These are phyloP conservation scores for Zanthoxylum bungeanum DNA, from an alignment of 345 rosid genomes.

Conservation along the genomic window DNA sequence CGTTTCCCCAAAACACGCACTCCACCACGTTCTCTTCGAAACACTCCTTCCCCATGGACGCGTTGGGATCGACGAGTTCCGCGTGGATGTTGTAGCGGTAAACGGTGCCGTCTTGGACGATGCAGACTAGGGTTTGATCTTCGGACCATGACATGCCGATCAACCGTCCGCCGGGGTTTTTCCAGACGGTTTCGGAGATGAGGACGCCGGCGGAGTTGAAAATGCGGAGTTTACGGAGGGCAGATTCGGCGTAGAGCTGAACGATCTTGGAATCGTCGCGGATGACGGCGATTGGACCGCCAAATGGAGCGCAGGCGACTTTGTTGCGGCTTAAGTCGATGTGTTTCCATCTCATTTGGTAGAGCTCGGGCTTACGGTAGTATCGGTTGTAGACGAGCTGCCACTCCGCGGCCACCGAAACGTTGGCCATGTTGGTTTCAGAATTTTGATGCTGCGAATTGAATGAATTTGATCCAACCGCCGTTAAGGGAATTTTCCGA, in stretches of 20 bases:
- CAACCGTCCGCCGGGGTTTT: slow-evolving; percentile 86
- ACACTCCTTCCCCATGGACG: slow-evolving; percentile 76
- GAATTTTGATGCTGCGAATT: background rate
- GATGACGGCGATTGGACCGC: slow-evolving; percentile 92
- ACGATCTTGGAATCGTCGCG: slow-evolving; percentile 99
- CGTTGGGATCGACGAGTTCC: slow-evolving; percentile 67
- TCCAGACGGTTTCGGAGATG: slow-evolving; percentile 86
- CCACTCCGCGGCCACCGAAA: slow-evolving; percentile 98
- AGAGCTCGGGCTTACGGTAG: slow-evolving; percentile 89
- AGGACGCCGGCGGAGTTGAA: slow-evolving; percentile 84
- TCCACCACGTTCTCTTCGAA: slow-evolving; percentile 91
- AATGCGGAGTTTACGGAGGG: slow-evolving; percentile 90
- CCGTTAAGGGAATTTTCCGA: background rate
- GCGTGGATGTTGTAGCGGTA: slow-evolving; percentile 79
- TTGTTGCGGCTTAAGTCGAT: slow-evolving; percentile 84
- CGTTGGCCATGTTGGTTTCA: slow-evolving; percentile 58
- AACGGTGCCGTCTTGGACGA: slow-evolving; percentile 93
- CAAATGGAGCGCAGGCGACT: slow-evolving; percentile 90
- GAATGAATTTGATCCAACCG: background rate
- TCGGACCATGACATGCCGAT: slow-evolving; percentile 96
- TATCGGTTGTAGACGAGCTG: slow-evolving; percentile 79
- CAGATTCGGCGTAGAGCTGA: slow-evolving; percentile 95
- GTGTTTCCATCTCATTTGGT: slow-evolving; percentile 85
- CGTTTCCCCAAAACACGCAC: slow-evolving; percentile 88
- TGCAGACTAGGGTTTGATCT: slow-evolving; percentile 71